A percentile compares a stretch with the other conserved stretches of the same genome.
Evolutionary conservation across 2,329 filamentous ascomycete genomes (phyloP).

Genomic region (Colletotrichum sp.): DNA sequence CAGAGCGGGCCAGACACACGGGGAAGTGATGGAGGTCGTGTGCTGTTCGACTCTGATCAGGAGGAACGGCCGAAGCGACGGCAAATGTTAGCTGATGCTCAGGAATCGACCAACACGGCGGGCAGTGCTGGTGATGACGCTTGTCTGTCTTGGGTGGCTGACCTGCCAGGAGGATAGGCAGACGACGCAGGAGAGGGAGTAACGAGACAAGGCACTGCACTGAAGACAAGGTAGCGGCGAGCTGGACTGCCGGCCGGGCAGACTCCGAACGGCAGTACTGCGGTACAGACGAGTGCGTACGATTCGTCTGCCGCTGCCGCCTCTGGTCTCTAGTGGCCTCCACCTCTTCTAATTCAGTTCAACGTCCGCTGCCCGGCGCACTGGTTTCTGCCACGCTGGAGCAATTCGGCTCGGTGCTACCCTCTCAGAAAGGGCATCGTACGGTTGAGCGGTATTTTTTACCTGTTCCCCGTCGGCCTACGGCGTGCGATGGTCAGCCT

Average conservation of each 20-base stretch:
- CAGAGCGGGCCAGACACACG: neutral
- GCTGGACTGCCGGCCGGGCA: constrained; percentile 14
- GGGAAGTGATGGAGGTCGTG: neutral
- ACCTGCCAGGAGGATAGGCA: neutral
- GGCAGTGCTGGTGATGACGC: neutral
- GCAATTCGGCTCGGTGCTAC: constrained; percentile 2
- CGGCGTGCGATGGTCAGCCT: neutral
- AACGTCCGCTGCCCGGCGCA: constrained; percentile 13
- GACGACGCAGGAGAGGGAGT: neutral
- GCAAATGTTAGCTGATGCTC: neutral
- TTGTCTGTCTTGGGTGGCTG: neutral
- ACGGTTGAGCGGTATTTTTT: neutral
- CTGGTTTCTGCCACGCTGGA: neutral
- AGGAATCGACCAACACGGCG: neutral
- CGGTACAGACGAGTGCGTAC: neutral
- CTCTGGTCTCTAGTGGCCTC: constrained; percentile 9
- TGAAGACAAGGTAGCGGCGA: neutral
- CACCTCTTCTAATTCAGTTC: constrained; percentile 17
- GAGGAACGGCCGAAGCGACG: neutral
- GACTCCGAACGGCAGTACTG: constrained; percentile 12
- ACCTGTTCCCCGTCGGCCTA: neutral
- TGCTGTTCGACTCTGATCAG: neutral
- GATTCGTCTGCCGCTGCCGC: constrained; percentile 1
- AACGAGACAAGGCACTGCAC: neutral
- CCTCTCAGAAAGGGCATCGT: constrained; percentile 9